These are phyloP conservation scores for Porcisia deanei DNA, from an alignment of 208 protist species.

Conservation along the genomic window DNA sequence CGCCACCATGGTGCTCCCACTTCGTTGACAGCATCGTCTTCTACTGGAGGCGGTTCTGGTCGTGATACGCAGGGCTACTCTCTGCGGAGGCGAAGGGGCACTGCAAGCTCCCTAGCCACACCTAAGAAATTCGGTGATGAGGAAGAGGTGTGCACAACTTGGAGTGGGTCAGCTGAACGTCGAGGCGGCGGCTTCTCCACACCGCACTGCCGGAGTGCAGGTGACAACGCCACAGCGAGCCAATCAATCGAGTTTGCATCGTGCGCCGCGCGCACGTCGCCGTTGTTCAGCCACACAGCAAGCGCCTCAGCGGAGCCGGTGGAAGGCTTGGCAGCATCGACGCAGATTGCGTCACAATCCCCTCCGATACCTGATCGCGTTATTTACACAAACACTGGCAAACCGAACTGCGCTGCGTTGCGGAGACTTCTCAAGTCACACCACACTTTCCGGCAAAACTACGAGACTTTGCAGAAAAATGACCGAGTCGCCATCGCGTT, in stretches of 20 bases:
- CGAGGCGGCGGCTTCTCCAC: not conserved
- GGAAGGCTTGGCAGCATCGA: not conserved
- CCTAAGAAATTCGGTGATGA: not conserved
- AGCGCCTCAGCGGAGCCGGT: not conserved
- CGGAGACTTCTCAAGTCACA: constrained; percentile 44
- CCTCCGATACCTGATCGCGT: not conserved
- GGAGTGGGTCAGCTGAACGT: not conserved
- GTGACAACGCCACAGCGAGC: too few relatives aligned
- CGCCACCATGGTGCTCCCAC: not conserved
- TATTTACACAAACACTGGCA: constrained; percentile 2
- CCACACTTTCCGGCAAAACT: constrained; percentile 39
- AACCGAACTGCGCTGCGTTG: constrained; percentile 17
- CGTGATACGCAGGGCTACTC: not conserved
- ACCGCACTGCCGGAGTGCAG: not conserved
- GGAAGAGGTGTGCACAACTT: not conserved
- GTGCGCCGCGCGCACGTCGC: not conserved
- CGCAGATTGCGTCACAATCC: not conserved
- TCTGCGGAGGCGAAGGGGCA: not conserved
- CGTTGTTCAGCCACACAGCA: not conserved
- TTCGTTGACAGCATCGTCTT: not conserved
- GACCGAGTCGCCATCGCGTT: constrained; percentile 31
- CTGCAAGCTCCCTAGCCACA: not conserved
- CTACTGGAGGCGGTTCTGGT: not conserved
- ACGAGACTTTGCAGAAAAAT: constrained; percentile 31
- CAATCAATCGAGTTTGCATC: not conserved